A percentile compares a stretch with the other conserved stretches of the same genome.
Conservation (phyloP, 768 basidiomycete genomes). For the Sporobolomyces phaffii region DNA sequence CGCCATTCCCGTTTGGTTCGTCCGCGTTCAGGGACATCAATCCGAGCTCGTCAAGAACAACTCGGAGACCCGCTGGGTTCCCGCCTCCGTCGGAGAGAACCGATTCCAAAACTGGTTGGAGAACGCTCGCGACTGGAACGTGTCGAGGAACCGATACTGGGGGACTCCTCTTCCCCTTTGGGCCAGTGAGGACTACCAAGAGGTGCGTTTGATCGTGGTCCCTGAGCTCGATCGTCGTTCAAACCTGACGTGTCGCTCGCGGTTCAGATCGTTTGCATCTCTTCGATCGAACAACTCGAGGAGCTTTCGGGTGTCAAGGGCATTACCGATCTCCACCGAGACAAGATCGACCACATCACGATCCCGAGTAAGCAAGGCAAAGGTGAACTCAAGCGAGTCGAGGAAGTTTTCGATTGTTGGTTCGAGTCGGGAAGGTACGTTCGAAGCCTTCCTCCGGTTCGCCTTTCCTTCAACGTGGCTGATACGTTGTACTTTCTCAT, state of each 20-base stretch:
- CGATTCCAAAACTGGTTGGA: slow-evolving; percentile 96
- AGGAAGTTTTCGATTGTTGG: slow-evolving; percentile 99
- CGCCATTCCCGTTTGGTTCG: slow-evolving; percentile 93
- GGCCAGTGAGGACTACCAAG: slow-evolving; percentile 85
- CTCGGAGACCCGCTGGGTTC: slow-evolving; percentile 88
- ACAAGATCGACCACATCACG: slow-evolving; percentile 91
- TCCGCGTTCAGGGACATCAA: slow-evolving; percentile 74
- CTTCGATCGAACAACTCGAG: slow-evolving; percentile 83
- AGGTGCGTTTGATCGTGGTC: slow-evolving; percentile 53
- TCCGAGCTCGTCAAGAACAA: slow-evolving; percentile 87
- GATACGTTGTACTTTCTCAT: not conserved
- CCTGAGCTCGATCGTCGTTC: not conserved
- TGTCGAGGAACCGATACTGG: slow-evolving; percentile 99
- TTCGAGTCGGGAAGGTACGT: slow-evolving; percentile 94
- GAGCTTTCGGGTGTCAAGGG: slow-evolving; percentile 72
- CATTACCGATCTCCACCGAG: slow-evolving; percentile 84
- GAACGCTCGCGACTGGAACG: slow-evolving; percentile 98
- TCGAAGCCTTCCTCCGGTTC: not conserved
- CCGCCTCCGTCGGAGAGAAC: slow-evolving; percentile 78
- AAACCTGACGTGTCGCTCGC: too few species aligned
- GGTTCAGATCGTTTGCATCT: slow-evolving; percentile 63
- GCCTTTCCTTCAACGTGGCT: not conserved
- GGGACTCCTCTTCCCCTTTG: slow-evolving; percentile 95
- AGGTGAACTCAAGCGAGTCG: slow-evolving; percentile 76
- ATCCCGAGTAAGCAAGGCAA: slow-evolving; percentile 88